Conservation (phyloP, 768 basidiomycete genomes). For the Boletellus sp. region DNA sequence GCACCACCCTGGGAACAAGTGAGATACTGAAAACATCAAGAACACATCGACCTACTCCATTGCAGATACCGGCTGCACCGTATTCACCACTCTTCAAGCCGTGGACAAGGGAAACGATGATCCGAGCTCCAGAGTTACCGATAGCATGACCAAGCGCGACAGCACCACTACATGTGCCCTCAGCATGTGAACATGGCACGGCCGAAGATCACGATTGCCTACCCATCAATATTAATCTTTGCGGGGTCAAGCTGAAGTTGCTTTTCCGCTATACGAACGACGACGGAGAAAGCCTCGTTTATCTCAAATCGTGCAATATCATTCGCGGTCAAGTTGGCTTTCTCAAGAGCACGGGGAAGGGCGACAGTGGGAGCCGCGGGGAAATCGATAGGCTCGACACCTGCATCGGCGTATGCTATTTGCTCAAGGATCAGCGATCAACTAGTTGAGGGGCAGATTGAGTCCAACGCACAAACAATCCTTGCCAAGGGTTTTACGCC, state of each 20-base stretch:
- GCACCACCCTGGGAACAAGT: slow-evolving; percentile 70
- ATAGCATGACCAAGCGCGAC: slow-evolving; percentile 96
- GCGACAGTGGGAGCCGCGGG: slow-evolving; percentile 92
- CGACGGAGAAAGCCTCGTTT: slow-evolving; percentile 97
- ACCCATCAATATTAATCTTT: slow-evolving; percentile 91
- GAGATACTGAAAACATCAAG: slow-evolving; percentile 9
- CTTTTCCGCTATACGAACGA: slow-evolving; percentile 88
- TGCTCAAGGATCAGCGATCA: slow-evolving; percentile 4
- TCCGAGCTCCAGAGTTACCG: slow-evolving; percentile 92
- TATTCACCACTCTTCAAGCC: slow-evolving; percentile 90
- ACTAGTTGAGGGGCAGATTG: background rate
- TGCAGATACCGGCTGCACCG: slow-evolving; percentile 95
- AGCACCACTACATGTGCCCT: slow-evolving; percentile 65
- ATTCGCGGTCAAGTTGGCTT: slow-evolving; percentile 73
- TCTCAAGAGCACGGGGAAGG: slow-evolving; percentile 81
- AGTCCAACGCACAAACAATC: slow-evolving; percentile 71
- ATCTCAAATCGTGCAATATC: slow-evolving; percentile 94
- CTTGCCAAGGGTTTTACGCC: slow-evolving; percentile 92
- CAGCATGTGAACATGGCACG: slow-evolving; percentile 3
- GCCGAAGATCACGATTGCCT: slow-evolving; percentile 26
- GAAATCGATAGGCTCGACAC: slow-evolving; percentile 96
- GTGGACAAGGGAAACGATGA: slow-evolving; percentile 89
- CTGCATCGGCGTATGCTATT: slow-evolving; percentile 92
- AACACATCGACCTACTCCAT: slow-evolving; percentile 64
- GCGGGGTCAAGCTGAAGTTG: slow-evolving; percentile 76